Evolutionary conservation across 1,284 basidiomycete genomes (phyloP).

Genomic region (Xanthoconium separans): DNA sequence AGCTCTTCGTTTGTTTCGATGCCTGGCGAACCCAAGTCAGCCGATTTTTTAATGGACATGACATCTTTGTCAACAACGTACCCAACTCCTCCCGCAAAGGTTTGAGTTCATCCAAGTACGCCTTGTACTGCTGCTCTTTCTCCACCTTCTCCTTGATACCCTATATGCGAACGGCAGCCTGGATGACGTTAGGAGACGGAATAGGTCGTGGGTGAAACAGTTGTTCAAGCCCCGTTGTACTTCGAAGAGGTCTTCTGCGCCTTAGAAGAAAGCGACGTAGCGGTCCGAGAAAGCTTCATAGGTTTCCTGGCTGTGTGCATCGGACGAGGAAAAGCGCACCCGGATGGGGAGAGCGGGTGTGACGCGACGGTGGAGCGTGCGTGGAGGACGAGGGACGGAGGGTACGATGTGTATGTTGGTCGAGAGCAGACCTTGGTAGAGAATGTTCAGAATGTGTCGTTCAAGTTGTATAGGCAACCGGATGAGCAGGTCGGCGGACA

Average conservation of each 20-base stretch:
- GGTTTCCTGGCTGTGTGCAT: conserved; percentile 79
- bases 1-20: conserved; percentile 47
- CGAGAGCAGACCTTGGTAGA: not conserved
- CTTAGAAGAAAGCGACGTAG: conserved; percentile 92
- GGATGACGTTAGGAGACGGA: conserved; percentile 85
- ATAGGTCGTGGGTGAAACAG: conserved; percentile 99
- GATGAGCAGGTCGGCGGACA: no score
- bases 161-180: conserved; percentile 92
- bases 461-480: no score
- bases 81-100: conserved; percentile 86
- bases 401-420: conserved; percentile 49
- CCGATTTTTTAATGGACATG: conserved; percentile 2
- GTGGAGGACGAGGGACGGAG: conserved; percentile 58
- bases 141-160: conserved; percentile 93
- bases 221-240: conserved; percentile 98
- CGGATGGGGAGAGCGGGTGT: conserved; percentile 48
- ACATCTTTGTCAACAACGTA: conserved; percentile 44
- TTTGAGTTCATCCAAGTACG: conserved; percentile 87
- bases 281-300: conserved; percentile 94
- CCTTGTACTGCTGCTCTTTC: conserved; percentile 90
- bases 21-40: conserved; percentile 28
- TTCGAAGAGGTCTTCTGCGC: conserved; percentile 95
- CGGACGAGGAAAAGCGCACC: conserved; percentile 34
- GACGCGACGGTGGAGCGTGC: conserved; percentile 42
- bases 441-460: conserved; percentile 2